These are phyloP conservation scores for Metschnikowia matae DNA, from an alignment of 805 yeast genomes.

Conservation along the genomic window DNA sequence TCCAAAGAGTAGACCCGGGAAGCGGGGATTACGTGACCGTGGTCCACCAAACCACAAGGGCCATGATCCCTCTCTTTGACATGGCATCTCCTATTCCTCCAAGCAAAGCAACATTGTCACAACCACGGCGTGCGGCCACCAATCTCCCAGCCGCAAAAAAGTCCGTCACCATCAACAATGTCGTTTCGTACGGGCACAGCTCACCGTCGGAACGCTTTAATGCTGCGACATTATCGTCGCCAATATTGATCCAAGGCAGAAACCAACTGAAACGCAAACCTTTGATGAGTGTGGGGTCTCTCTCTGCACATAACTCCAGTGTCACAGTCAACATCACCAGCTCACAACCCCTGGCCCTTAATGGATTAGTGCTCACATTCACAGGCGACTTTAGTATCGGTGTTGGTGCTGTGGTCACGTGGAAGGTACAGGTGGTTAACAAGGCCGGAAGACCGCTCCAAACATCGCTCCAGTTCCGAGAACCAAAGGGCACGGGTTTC, in stretches of 20 bases:
- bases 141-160: conserved; percentile 10
- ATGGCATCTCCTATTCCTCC: conserved; percentile 35
- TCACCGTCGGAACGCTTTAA: background rate
- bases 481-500: background rate
- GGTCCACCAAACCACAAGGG: conserved; percentile 30
- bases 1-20: conserved; percentile 15
- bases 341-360: conserved; percentile 29
- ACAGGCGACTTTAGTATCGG: conserved; percentile 58
- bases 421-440: conserved; percentile 67
- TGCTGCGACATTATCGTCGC: conserved; percentile 6
- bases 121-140: conserved; percentile 1
- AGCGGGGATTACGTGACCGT: conserved; percentile 12
- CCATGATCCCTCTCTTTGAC: conserved; percentile 40
- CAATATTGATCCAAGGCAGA: conserved; percentile 5
- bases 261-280: conserved; percentile 1
- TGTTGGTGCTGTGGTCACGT: conserved; percentile 56
- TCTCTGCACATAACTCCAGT: conserved; percentile 22
- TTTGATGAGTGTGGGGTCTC: conserved; percentile 5
- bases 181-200: conserved; percentile 10
- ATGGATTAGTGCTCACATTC: conserved; percentile 34
- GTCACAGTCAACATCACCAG: conserved; percentile 36
- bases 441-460: conserved; percentile 48
- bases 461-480: conserved; percentile 42
- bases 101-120: conserved; percentile 2
- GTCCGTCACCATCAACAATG: conserved; percentile 22